Conservation (phyloP, 768 basidiomycete species). For the Gloeostereum incarnatum region DNA sequence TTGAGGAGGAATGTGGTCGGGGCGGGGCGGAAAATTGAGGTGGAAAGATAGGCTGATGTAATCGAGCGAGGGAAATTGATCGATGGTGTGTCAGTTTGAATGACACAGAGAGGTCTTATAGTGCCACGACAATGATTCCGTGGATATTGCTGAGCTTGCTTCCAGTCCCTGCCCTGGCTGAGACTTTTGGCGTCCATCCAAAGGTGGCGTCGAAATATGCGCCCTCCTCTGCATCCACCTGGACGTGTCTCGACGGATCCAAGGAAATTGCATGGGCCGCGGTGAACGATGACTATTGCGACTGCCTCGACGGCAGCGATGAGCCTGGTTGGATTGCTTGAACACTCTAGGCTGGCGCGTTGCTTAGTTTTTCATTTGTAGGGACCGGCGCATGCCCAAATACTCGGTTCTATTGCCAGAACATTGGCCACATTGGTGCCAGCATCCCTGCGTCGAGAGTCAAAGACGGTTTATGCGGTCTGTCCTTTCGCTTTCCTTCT, state of each 20-base stretch:
- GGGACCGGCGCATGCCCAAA: slow-evolving; percentile 82
- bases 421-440: slow-evolving; percentile 81
- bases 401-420: slow-evolving; percentile 74
- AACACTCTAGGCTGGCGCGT: not conserved
- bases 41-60: too few species aligned
- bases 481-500: slow-evolving; percentile 14
- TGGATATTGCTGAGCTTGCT: slow-evolving; percentile 38
- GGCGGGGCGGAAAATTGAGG: too few species aligned
- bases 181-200: slow-evolving; percentile 51
- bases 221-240: slow-evolving; percentile 42
- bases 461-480: slow-evolving; percentile 90
- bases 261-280: slow-evolving; percentile 71
- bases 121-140: slow-evolving; percentile 38
- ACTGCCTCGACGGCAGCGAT: slow-evolving; percentile 91
- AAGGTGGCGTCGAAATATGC: slow-evolving; percentile 45
- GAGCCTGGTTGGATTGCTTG: slow-evolving; percentile 60
- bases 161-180: slow-evolving; percentile 32
- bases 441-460: slow-evolving; percentile 76
- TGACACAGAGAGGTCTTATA: too few species aligned
- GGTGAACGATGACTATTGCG: slow-evolving; percentile 93
- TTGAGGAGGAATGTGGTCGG: too few species aligned
- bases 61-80: too few species aligned
- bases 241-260: slow-evolving; percentile 78
- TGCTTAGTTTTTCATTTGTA: slow-evolving; percentile 19
- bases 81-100: too few species aligned